These are phyloP conservation scores for Cryptosporidium canis DNA, from an alignment of 169 alveolate species.

Conservation along the genomic window DNA sequence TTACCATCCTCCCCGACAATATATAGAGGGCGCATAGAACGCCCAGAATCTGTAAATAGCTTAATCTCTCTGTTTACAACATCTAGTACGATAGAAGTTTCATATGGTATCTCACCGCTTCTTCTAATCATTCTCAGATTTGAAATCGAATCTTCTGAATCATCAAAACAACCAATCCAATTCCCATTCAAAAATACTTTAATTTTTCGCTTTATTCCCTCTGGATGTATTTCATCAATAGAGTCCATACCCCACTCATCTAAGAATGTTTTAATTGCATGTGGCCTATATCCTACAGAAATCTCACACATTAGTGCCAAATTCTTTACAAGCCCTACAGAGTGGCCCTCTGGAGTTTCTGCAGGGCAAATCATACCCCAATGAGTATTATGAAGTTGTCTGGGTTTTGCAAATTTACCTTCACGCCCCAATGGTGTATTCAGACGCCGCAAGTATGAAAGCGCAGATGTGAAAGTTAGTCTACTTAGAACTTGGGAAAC, in stretches of 20 bases:
- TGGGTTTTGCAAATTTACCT: slow-evolving; percentile 99
- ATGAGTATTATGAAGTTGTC: slow-evolving; percentile 99
- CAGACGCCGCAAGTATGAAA: slow-evolving; percentile 98
- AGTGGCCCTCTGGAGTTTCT: slow-evolving; percentile 99
- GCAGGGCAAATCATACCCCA: slow-evolving; percentile 99
- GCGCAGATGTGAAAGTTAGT: slow-evolving; percentile 96
- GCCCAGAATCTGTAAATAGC: slow-evolving; percentile 98
- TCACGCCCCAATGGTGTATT: slow-evolving; percentile 98
- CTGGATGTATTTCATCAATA: slow-evolving; percentile 87
- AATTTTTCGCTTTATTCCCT: slow-evolving; percentile 89
- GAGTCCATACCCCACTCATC: slow-evolving; percentile 91
- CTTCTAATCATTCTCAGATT: slow-evolving; percentile 90
- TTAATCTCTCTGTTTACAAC: slow-evolving; percentile 89
- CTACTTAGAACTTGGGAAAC: slow-evolving; percentile 97
- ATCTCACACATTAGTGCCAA: slow-evolving; percentile 97
- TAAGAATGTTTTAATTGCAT: slow-evolving; percentile 86
- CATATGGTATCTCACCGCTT: slow-evolving; percentile 91
- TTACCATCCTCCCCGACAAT: slow-evolving; percentile 92
- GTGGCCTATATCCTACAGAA: slow-evolving; percentile 93
- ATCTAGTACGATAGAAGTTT: slow-evolving; percentile 81
- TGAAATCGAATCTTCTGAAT: slow-evolving; percentile 90
- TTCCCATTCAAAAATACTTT: slow-evolving; percentile 95
- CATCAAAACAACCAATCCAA: slow-evolving; percentile 94
- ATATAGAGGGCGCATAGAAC: slow-evolving; percentile 98
- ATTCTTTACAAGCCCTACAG: slow-evolving; percentile 99